These are phyloP conservation scores for Myxozyma monticola DNA, from an alignment of 805 yeast species.

Conservation along the genomic window DNA sequence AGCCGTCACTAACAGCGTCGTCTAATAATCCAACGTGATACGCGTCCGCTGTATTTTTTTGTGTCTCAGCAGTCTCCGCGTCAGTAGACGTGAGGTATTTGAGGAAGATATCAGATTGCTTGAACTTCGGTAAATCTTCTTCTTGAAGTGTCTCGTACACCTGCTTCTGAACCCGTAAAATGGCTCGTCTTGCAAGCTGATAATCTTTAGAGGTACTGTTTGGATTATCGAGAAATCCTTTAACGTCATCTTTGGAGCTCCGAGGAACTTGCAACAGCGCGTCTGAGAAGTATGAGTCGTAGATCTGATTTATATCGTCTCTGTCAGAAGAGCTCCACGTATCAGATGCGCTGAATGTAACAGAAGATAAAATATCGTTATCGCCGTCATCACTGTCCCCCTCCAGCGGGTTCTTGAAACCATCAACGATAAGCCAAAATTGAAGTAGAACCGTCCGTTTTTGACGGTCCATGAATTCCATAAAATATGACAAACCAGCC, in stretches of 20 bases:
- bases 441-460: slow-evolving; percentile 51
- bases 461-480: slow-evolving; percentile 55
- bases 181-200: slow-evolving; percentile 55
- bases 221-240: slow-evolving; percentile 38
- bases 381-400: slow-evolving; percentile 39
- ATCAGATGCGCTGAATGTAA: slow-evolving; percentile 9
- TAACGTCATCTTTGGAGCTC: slow-evolving; percentile 41
- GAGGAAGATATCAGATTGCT: slow-evolving; percentile 55
- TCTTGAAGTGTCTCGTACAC: slow-evolving; percentile 53
- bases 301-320: slow-evolving; percentile 56
- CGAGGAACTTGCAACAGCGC: slow-evolving; percentile 27
- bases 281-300: slow-evolving; percentile 44
- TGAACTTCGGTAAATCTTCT: slow-evolving; percentile 59
- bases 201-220: slow-evolving; percentile 41
- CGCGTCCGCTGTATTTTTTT: slow-evolving; percentile 33
- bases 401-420: slow-evolving; percentile 71
- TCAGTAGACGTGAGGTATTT: slow-evolving; percentile 50
- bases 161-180: slow-evolving; percentile 60
- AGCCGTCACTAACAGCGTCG: slow-evolving; percentile 32
- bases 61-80: slow-evolving; percentile 20
- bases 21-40: slow-evolving; percentile 35
- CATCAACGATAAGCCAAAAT: slow-evolving; percentile 67
- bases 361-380: slow-evolving; percentile 30
- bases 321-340: slow-evolving; percentile 42
- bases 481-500: slow-evolving; percentile 50